These are phyloP conservation scores for Apiospora rasikravindrae DNA, from an alignment of 2,329 filamentous ascomycete genomes.

Conservation along the genomic window DNA sequence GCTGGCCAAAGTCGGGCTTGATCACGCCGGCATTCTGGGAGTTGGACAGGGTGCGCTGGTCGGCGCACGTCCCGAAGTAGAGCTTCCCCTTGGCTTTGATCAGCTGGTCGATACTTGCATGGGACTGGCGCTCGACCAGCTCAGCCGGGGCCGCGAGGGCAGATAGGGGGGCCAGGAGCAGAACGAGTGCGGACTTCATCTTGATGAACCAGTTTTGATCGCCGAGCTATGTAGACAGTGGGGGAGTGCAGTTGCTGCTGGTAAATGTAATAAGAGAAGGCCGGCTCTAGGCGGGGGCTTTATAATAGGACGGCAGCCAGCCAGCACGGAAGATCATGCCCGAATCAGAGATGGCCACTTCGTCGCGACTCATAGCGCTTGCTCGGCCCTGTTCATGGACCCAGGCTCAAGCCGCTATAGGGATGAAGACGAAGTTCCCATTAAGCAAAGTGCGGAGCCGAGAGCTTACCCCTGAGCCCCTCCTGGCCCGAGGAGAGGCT, in stretches of 20 bases:
- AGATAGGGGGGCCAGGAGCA: constrained; percentile 41
- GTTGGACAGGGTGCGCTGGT: constrained; percentile 56
- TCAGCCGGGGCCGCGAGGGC: constrained; percentile 43
- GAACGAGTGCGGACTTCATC: constrained; percentile 41
- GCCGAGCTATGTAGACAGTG: background rate
- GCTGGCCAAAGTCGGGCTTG: constrained; percentile 64
- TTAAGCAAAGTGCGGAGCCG: background rate
- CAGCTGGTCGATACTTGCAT: constrained; percentile 57
- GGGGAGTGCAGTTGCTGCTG: background rate
- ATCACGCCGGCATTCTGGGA: constrained; percentile 62
- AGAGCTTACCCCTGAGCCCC: background rate
- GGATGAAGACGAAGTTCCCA: background rate
- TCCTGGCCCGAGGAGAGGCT: background rate
- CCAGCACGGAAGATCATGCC: background rate
- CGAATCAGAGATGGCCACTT: background rate
- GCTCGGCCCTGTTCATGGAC: background rate
- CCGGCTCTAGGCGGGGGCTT: background rate
- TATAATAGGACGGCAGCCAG: background rate
- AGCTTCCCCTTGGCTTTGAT: constrained; percentile 69
- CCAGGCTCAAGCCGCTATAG: background rate
- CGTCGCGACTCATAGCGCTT: background rate
- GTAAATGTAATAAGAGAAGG: background rate
- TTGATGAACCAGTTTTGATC: constrained; percentile 18
- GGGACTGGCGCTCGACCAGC: constrained; percentile 44
- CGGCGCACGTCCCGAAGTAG: constrained; percentile 66